Percentiles rank a stretch among this genome's conserved stretches.
These are phyloP conservation scores for Hibiscus tridactylites DNA, from an alignment of 345 rosid species.

Conservation along the genomic window DNA sequence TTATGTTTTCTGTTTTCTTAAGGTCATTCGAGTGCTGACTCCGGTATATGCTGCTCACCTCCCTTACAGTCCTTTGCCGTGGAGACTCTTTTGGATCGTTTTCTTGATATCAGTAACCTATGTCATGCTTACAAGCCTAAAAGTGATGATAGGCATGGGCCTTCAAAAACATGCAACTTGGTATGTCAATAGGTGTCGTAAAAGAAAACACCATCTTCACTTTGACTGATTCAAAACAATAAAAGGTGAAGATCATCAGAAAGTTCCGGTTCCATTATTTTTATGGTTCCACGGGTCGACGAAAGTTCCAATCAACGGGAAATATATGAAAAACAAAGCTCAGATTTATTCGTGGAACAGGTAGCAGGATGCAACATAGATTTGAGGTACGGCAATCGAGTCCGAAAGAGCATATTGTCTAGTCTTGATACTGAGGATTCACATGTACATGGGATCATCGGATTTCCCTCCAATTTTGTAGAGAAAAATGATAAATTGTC, in stretches of 20 bases:
- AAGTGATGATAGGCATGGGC: slow-evolving; percentile 76
- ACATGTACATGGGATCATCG: neutral
- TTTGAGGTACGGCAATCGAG: neutral
- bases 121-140: slow-evolving; percentile 84
- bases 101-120: slow-evolving; percentile 50
- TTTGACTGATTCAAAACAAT: slow-evolving; percentile 18
- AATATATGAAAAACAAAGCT: neutral
- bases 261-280: neutral
- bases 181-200: slow-evolving; percentile 77
- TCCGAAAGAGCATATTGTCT: neutral
- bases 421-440: neutral
- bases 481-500: neutral
- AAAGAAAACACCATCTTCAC: slow-evolving; percentile 54
- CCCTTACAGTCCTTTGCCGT: slow-evolving; percentile 49
- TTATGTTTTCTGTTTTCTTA: slow-evolving; percentile 3
- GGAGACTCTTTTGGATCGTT: slow-evolving; percentile 71
- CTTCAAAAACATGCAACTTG: slow-evolving; percentile 75
- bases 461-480: neutral
- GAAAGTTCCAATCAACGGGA: neutral
- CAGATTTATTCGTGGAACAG: neutral
- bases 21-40: slow-evolving; percentile 88
- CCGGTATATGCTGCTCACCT: slow-evolving; percentile 78
- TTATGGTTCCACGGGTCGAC: no score
- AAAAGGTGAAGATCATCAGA: neutral
- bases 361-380: neutral